These are phyloP conservation scores for Penicillium dipodomyicola DNA, from an alignment of 495 filamentous ascomycete species.

Conservation along the genomic window DNA sequence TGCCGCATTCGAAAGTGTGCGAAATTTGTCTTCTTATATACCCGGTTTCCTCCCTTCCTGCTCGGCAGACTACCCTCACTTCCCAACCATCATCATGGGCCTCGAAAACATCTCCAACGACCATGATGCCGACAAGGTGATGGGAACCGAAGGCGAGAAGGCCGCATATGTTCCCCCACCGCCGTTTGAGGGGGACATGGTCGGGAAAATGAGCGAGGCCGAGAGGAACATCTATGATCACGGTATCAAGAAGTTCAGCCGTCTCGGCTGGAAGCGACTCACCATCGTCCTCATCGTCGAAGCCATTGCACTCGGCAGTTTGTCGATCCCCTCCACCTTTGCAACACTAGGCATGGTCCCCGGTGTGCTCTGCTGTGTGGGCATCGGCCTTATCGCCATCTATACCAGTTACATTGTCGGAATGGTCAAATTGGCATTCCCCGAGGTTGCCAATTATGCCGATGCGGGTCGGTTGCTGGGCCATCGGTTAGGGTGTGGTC, in stretches of 20 bases:
- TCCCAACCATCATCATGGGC: conserved; percentile 22
- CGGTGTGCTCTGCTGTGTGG: conserved; percentile 51
- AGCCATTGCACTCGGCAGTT: conserved; percentile 61
- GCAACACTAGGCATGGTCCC: conserved; percentile 62
- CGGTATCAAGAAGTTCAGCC: conserved; percentile 32
- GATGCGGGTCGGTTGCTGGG: conserved; percentile 62
- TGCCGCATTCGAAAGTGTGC: conserved; percentile 18
- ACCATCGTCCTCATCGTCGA: conserved; percentile 57
- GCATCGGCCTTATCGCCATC: conserved; percentile 61
- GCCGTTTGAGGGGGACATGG: conserved; percentile 28
- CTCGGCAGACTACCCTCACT: background rate
- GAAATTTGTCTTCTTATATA: conserved; percentile 19
- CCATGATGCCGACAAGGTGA: conserved; percentile 23
- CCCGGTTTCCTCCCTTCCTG: background rate
- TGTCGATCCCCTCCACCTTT: conserved; percentile 58
- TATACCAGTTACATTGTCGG: conserved; percentile 73
- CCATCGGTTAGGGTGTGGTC: conserved; percentile 45
- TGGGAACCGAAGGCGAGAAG: conserved; percentile 23
- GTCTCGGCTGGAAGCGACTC: conserved; percentile 41
- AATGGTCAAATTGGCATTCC: conserved; percentile 66
- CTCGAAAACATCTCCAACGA: conserved; percentile 27
- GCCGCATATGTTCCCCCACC: conserved; percentile 21
- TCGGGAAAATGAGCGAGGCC: conserved; percentile 35
- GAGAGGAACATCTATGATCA: conserved; percentile 31
- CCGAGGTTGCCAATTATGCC: conserved; percentile 62